These are phyloP conservation scores for Carallia pectinifolia DNA, from an alignment of 345 rosid genomes.

Conservation along the genomic window DNA sequence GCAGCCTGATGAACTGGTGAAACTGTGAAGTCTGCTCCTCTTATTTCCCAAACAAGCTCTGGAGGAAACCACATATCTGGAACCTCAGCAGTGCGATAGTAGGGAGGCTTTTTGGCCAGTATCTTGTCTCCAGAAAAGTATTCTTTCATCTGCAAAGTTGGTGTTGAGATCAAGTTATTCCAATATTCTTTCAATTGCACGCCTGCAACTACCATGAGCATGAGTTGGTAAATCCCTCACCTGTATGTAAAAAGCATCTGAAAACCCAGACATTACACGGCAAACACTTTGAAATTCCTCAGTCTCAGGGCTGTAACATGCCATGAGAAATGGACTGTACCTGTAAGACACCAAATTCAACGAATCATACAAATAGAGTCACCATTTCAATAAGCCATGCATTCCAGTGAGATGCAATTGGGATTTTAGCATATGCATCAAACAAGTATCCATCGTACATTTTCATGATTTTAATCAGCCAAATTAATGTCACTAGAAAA, in stretches of 20 bases:
- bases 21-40: slow-evolving; percentile 83
- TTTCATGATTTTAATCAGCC: neutral
- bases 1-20: slow-evolving; percentile 82
- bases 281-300: slow-evolving; percentile 86
- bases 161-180: neutral
- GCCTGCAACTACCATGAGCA: neutral
- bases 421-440: too few species aligned
- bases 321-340: slow-evolving; percentile 94
- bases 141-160: slow-evolving; percentile 72
- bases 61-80: slow-evolving; percentile 84
- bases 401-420: neutral
- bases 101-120: slow-evolving; percentile 58
- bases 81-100: slow-evolving; percentile 68
- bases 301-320: slow-evolving; percentile 75
- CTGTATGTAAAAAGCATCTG: slow-evolving; percentile 82
- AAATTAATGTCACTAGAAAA: neutral
- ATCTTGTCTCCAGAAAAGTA: slow-evolving; percentile 62
- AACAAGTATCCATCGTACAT: too few species aligned
- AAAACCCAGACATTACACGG: slow-evolving; percentile 91
- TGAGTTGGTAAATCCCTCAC: slow-evolving; percentile 26
- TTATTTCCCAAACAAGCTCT: slow-evolving; percentile 75
- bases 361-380: neutral
- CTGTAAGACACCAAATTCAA: slow-evolving; percentile 33
- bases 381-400: neutral
- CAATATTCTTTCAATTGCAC: neutral